Conservation (phyloP, 257 asterid species). For the Salvia splendens region DNA sequence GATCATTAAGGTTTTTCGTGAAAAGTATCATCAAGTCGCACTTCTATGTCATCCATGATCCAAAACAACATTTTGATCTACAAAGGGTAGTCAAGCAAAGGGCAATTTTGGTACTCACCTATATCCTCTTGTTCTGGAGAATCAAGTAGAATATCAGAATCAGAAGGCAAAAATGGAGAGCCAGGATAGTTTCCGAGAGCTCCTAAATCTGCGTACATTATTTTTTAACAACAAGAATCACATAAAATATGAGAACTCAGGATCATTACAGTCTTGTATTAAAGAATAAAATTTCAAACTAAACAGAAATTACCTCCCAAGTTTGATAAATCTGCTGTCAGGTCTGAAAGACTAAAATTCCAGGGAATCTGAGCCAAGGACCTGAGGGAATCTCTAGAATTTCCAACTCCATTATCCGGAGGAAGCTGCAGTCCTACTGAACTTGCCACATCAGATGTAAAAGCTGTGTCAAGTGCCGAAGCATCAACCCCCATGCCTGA, state of each 20-base stretch:
- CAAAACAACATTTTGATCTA: neutral
- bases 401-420: conserved; percentile 76
- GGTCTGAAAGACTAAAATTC: conserved; percentile 88
- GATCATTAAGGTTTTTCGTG: no score
- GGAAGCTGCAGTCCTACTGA: conserved; percentile 80
- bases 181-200: conserved; percentile 91
- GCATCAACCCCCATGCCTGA: conserved; percentile 86
- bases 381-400: conserved; percentile 78
- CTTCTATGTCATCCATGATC: conserved; percentile 12
- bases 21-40: neutral
- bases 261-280: neutral
- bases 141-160: conserved; percentile 89
- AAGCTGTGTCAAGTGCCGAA: conserved; percentile 76
- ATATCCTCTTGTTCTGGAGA: conserved; percentile 88
- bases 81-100: conserved; percentile 5
- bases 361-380: conserved; percentile 87
- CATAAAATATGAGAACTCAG: conserved; percentile 3
- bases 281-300: neutral
- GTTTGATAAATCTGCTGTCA: conserved; percentile 87
- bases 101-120: conserved; percentile 48
- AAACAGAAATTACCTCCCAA: conserved; percentile 48
- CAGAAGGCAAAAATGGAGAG: conserved; percentile 91
- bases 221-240: conserved; percentile 12
- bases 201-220: conserved; percentile 73
- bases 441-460: conserved; percentile 78